Evolutionary conservation across 805 yeast genomes (phyloP), one percentile per base, ranked within the genome.

Genomic region (Starmerella potacharoeniae): DNA sequence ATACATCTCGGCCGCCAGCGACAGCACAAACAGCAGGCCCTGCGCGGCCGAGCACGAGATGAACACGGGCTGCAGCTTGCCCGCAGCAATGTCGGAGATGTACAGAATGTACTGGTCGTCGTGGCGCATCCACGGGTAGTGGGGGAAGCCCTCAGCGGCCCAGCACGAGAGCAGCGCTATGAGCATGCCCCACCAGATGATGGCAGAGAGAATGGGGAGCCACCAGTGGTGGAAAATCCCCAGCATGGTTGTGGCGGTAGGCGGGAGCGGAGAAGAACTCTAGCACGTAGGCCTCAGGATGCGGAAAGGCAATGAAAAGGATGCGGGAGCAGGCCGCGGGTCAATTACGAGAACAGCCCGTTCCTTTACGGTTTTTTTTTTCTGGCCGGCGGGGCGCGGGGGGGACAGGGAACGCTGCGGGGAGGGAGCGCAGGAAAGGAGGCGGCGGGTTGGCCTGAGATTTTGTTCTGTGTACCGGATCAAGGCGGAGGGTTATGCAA

Each of bases 111-210:
- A 69, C 54, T 65, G 67, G 42, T 59, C 52, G 63, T 60, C 80
- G 4, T 69, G 57, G 0, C 66, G 70, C 75, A 80, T 77, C 60
- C 81, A 81, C 54, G 73, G 66, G 65, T 86, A 84, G 11, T 77
- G 72, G 0, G 95, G 95, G 47, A 77, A 77, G 1, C 96, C 96
- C 65, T 86, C 87, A 4, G 73, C 76, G 2, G 84, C 79, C 97
- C 97, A 90, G 60, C 82, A 77, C 2, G 76, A 68, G 60, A 90
- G 65, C 78, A 91, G 72, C 5, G 95, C 86, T 5, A 84, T 81
- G 10, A 90, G 77, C 96, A 88, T 86, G 4, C 86, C 95, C 81
- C 89, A 85, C 97, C 97, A 90, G 14, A 81, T 83, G 1, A 81
- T 68, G 52, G 80, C 70, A 1, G 87, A 78, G 2, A 81, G 64